These are phyloP conservation scores for Zea mays DNA, from an alignment of 176 grass and related monocot species.

Conservation along the genomic window Zm-B73-REFERENCE-NAM-5.0 NC_050101.1:11012001-11012500, in stretches of 20 bases:
- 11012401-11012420: no score
- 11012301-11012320: neutral
- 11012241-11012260: neutral
- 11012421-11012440: no score
- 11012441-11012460: no score
- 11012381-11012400: neutral
- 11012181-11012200: neutral
- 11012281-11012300: neutral
- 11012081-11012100: neutral
- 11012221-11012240: neutral
- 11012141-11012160: neutral
- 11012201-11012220: neutral
- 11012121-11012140: neutral
- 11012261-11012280: neutral
- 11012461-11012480: no score
- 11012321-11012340: neutral
- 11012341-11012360: neutral
- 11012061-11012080: neutral
- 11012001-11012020: conserved; percentile 25
- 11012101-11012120: neutral
- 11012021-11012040: conserved; percentile 41
- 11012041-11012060: conserved; percentile 36
- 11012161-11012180: neutral
- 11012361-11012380: neutral
- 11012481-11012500: neutral